Evolutionary conservation across 192 early-diverging fungal species (phyloP), one percentile per base, ranked within the genome.

Genomic region (Coemansia sp.): DNA sequence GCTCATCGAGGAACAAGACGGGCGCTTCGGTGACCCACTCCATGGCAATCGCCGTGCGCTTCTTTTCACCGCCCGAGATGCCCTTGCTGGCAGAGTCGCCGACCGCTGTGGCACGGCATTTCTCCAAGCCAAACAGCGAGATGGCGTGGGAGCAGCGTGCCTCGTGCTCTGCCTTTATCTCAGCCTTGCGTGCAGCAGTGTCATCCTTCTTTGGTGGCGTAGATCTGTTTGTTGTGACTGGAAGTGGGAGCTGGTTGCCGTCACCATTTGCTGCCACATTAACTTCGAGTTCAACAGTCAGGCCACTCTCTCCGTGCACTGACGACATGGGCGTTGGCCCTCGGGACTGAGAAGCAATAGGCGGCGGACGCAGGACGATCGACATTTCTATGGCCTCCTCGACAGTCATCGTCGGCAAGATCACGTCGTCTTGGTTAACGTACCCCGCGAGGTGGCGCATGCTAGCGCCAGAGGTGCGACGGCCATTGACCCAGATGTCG

Each of bases 351-450:
- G 4, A 59, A 45, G 51, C 51, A 0, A 71, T 46, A 9, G 64
- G 76, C 20, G 79, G 65, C 29, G 67, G 73, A 2, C 88, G 84
- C 40, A 87, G 69, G 3, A 54, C 85, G 14, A 89, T 87, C 24
- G 86, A 89, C 86, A 89, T 87, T 8, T 74, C 80, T 35, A 95
- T 88, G 4, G 94, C 93, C 61, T 95, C 94, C 24, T 85, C 73
- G 1, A 93, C 91, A 0, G 94, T 95, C 77, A 87, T 89, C 35
- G 82, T 89, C 39, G 84, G 71, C 60, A 86, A 76, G 64, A 86
- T 89, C 29, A 87, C 87, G 61, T 89, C 88, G 58, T 89, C 86
- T 68, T 89, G 86, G 74, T 83, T 77, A 17, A 82, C 77, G 40
- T 84, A 89, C 0, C 85, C 88, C 6, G 78, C 79, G 27, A 85